phyloP scores from a whole-genome alignment of 164 flowering plant species.

The Platanus orientalis region DNA sequence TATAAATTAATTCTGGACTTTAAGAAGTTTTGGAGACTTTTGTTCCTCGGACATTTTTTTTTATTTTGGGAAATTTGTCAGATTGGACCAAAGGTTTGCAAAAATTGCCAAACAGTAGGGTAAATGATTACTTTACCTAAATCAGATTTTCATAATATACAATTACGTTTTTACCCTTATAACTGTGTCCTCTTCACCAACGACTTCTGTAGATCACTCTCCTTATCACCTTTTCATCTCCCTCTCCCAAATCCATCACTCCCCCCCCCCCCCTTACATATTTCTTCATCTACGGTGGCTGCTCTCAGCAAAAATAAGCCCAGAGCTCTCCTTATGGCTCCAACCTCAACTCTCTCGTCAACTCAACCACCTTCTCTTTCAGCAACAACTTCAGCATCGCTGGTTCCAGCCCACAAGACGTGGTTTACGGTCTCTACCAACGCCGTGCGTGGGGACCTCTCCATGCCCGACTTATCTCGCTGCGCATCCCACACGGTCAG shows the following conservation, averaged over 20 bases:
- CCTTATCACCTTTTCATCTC: slow-evolving; percentile 18
- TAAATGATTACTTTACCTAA: too few relatives aligned
- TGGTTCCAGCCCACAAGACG: slow-evolving; percentile 45
- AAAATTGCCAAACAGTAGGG: too few relatives aligned
- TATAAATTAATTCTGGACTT: too few relatives aligned
- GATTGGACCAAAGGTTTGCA: too few relatives aligned
- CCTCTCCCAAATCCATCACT: slow-evolving; percentile 11
- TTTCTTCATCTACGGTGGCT: slow-evolving; percentile 72
- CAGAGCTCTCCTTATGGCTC: slow-evolving; percentile 49
- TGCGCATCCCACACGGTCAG: slow-evolving; percentile 59
- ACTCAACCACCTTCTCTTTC: slow-evolving; percentile 73
- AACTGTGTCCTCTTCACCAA: too few relatives aligned
- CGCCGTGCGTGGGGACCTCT: slow-evolving; percentile 84
- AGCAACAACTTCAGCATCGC: slow-evolving; percentile 74
- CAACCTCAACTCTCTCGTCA: slow-evolving; percentile 75
- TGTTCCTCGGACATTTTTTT: too few relatives aligned
- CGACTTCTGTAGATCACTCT: too few relatives aligned
- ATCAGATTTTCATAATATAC: too few relatives aligned
- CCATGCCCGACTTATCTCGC: slow-evolving; percentile 72
- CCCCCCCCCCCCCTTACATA: slow-evolving; percentile 27
- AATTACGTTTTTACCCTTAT: too few relatives aligned
- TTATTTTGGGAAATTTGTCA: too few relatives aligned
- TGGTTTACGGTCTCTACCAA: slow-evolving; percentile 81
- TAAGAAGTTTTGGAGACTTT: too few relatives aligned
- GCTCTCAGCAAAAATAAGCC: slow-evolving; percentile 58